These are phyloP conservation scores for Dryas integrifolia DNA, from an alignment of 331 rosid species.

Conservation along the genomic window DNA sequence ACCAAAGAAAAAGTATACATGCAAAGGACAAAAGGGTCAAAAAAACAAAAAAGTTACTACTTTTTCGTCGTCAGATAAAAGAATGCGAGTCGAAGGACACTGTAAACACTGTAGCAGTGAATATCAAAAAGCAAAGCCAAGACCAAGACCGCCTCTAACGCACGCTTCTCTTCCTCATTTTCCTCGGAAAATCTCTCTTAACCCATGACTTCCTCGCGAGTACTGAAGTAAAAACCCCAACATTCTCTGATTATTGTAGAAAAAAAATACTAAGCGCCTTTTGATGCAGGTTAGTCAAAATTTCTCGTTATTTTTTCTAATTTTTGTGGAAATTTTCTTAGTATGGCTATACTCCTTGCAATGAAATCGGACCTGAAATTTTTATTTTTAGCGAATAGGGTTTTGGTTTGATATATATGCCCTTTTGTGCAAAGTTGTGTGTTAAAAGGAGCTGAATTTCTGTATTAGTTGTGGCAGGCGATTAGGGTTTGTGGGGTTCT, in stretches of 20 bases:
- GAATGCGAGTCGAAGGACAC: background rate
- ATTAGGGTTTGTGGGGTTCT: constrained; percentile 1
- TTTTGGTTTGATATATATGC: background rate
- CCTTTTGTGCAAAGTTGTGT: background rate
- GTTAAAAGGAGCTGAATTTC: background rate
- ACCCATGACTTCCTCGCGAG: background rate
- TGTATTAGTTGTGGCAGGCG: background rate
- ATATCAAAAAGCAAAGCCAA: background rate
- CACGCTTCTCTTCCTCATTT: background rate
- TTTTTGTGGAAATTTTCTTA: background rate
- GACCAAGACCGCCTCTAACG: background rate
- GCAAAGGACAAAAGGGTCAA: no score
- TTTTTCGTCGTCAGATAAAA: background rate
- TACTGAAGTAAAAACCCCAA: background rate
- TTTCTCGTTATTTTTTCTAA: background rate
- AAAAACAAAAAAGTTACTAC: background rate
- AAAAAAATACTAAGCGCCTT: background rate
- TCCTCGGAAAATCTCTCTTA: background rate
- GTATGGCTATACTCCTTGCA: background rate
- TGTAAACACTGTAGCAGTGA: background rate
- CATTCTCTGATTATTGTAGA: background rate
- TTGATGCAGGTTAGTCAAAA: constrained; percentile 4
- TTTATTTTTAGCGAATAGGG: constrained; percentile 4
- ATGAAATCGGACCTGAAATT: background rate
- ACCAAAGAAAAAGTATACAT: no score